Conservation (phyloP, 805 yeast genomes). For the Suhomyces sp. region DNA sequence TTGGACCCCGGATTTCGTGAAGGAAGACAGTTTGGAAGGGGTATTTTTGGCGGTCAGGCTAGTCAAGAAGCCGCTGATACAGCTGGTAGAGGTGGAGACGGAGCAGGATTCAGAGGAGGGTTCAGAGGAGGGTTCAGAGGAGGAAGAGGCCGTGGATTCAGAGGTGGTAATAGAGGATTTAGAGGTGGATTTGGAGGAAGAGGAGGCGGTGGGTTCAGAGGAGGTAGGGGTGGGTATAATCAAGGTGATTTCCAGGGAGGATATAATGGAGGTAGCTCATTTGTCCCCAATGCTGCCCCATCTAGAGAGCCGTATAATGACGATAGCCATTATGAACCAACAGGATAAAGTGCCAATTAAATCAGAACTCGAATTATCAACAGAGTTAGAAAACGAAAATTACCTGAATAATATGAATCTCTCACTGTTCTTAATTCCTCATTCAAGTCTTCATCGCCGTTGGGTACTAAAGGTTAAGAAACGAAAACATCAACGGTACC, state of each 20-base stretch:
- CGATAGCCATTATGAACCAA: constrained; percentile 2
- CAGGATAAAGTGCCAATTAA: neutral
- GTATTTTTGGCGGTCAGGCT: constrained; percentile 89
- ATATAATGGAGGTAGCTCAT: neutral
- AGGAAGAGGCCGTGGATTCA: constrained; percentile 22
- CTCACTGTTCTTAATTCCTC: no score
- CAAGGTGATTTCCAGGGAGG: constrained; percentile 1
- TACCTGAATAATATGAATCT: no score
- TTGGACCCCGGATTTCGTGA: constrained; percentile 95
- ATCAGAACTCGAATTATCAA: neutral
- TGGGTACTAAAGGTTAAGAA: no score
- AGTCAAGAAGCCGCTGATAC: constrained; percentile 54
- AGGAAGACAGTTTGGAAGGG: constrained; percentile 95
- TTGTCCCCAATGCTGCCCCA: no score
- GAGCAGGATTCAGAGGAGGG: constrained; percentile 42
- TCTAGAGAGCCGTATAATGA: no score
- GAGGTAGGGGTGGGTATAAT: constrained; percentile 4
- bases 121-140: constrained; percentile 26
- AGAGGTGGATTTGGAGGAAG: constrained; percentile 9
- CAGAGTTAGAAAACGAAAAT: no score
- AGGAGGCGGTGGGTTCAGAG: constrained; percentile 3
- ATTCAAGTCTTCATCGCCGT: no score
- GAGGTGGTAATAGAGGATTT: constrained; percentile 8
- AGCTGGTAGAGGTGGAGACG: constrained; percentile 35
- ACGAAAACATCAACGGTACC: no score